phyloP scores from a whole-genome alignment of 495 filamentous ascomycete genomes.

The Tuber umbilicatum region DNA sequence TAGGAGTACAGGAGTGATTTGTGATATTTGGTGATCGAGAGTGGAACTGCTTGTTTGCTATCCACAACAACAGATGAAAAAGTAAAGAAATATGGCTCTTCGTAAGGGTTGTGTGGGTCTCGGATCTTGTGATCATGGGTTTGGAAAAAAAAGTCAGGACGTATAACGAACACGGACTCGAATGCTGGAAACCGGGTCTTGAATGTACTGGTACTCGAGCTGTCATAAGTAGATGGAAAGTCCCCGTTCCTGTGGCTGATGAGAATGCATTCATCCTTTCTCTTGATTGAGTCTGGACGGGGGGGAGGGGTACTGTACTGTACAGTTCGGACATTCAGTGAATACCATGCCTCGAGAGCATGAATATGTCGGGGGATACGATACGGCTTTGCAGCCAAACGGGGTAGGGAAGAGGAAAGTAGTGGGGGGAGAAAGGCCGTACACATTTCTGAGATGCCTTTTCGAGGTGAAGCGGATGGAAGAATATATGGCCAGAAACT shows the following conservation, averaged over 20 bases:
- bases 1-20: not conserved
- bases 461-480: not conserved
- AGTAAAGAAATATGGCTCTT: not conserved
- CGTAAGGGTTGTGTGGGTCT: not conserved
- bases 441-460: not conserved
- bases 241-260: not conserved
- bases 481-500: not conserved
- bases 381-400: not conserved
- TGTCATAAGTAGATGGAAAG: not conserved
- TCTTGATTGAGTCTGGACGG: not conserved
- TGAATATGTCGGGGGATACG: not conserved
- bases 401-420: not conserved
- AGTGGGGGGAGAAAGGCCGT: not conserved
- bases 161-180: not conserved
- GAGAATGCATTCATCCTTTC: not conserved
- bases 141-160: not conserved
- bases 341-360: not conserved
- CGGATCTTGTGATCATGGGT: not conserved
- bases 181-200: not conserved
- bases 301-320: not conserved
- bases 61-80: slow-evolving; percentile 1
- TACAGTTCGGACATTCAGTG: not conserved
- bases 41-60: not conserved
- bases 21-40: not conserved
- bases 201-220: not conserved